phyloP scores from a whole-genome alignment of 208 protist genomes.

The Leishmania major region DNA sequence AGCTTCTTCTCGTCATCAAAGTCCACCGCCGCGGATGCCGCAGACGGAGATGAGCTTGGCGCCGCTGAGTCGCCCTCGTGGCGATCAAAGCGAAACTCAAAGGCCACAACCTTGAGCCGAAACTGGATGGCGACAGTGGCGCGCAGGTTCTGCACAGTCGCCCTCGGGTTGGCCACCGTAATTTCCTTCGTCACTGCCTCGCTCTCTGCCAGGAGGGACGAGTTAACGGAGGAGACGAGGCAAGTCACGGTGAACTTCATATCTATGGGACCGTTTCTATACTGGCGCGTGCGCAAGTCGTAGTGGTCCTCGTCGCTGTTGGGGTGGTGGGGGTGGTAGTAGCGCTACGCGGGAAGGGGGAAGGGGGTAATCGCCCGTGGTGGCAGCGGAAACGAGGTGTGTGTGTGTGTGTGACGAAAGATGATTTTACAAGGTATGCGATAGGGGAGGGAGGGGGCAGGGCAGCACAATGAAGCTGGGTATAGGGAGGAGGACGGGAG shows the following conservation, averaged over 20 bases:
- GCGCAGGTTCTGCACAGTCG: slow-evolving; percentile 74
- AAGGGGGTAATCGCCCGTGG: neutral
- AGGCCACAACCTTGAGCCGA: slow-evolving; percentile 54
- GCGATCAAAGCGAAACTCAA: slow-evolving; percentile 45
- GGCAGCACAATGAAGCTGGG: neutral
- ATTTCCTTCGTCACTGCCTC: slow-evolving; percentile 68
- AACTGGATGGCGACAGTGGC: slow-evolving; percentile 80
- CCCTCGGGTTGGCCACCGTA: slow-evolving; percentile 69
- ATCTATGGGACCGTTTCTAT: neutral
- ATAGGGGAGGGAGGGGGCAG: neutral
- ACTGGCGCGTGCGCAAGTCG: neutral
- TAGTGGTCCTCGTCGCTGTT: neutral
- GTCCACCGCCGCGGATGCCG: slow-evolving; percentile 35
- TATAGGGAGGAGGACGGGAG: neutral
- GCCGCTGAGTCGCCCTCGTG: neutral
- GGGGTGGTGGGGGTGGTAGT: neutral
- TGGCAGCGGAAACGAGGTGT: slow-evolving; percentile 5
- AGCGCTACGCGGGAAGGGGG: neutral
- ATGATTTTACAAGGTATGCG: neutral
- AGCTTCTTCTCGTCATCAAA: slow-evolving; percentile 64
- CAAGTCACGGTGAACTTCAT: slow-evolving; percentile 79
- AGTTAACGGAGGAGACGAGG: slow-evolving; percentile 49
- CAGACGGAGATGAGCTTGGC: neutral
- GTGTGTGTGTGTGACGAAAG: too few relatives aligned
- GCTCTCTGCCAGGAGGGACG: slow-evolving; percentile 33